Conservation (phyloP, 257 asterid genomes). For the Solanum verrucosum region DNA sequence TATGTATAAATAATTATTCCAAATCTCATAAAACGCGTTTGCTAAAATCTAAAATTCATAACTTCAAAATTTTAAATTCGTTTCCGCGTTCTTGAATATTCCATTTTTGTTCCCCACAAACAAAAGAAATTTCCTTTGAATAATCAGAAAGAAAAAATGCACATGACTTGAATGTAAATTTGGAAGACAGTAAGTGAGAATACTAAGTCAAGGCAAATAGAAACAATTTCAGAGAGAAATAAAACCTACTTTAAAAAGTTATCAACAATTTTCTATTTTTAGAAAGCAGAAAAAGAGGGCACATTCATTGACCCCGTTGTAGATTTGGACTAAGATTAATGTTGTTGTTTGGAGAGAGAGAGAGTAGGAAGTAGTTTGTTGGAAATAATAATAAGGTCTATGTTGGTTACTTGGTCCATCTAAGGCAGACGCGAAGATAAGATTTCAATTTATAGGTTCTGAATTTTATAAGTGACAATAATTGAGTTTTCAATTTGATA, state of each 20-base stretch:
- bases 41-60: neutral
- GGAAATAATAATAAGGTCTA: neutral
- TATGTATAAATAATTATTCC: neutral
- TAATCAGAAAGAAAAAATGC: neutral
- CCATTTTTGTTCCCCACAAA: neutral
- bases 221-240: neutral
- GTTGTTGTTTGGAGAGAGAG: neutral
- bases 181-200: neutral
- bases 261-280: conserved; percentile 13
- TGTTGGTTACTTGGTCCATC: neutral
- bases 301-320: conserved; percentile 1
- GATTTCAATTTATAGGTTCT: too few relatives aligned
- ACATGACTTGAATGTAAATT: neutral
- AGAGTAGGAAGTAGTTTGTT: neutral
- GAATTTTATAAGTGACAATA: too few relatives aligned
- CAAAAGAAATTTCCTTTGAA: neutral
- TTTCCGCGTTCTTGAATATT: neutral
- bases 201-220: neutral
- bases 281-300: conserved; percentile 5
- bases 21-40: rapidly evolving
- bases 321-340: neutral
- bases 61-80: neutral
- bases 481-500: rapidly evolving
- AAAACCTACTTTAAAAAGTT: neutral
- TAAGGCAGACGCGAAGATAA: neutral